A percentile compares a stretch with the other conserved stretches of the same genome.
These are phyloP conservation scores for Thelonectria olida DNA, from an alignment of 2,329 filamentous ascomycete species.

Conservation along the genomic window DNA sequence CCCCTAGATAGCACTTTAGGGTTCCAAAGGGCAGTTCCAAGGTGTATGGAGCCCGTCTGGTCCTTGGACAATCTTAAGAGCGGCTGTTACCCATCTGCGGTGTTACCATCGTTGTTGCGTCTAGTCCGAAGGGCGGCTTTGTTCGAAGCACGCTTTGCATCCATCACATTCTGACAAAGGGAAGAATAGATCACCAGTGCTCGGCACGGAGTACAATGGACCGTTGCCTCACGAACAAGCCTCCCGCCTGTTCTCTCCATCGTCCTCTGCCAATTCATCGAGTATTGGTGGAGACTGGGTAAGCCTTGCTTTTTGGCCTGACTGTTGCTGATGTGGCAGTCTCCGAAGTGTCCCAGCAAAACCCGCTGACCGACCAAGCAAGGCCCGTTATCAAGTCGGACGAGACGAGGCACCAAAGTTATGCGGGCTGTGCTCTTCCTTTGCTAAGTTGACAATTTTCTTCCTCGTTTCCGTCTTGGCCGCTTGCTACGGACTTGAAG, in stretches of 20 bases:
- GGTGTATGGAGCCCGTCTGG: slow-evolving; percentile 16
- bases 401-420: slow-evolving; percentile 8
- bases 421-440: slow-evolving; percentile 2
- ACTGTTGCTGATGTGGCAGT: slow-evolving; percentile 25
- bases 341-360: slow-evolving; percentile 4
- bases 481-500: not conserved
- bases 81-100: slow-evolving; percentile 1
- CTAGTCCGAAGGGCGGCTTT: not conserved
- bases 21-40: slow-evolving; percentile 1
- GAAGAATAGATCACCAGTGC: no score
- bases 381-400: slow-evolving; percentile 5
- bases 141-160: not conserved
- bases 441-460: not conserved
- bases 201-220: not conserved
- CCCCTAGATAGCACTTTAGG: not conserved
- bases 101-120: slow-evolving; percentile 12
- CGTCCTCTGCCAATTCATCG: slow-evolving; percentile 29
- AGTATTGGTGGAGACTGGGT: slow-evolving; percentile 29
- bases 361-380: not conserved
- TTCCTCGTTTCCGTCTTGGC: not conserved
- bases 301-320: slow-evolving; percentile 11
- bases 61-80: slow-evolving; percentile 22
- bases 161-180: not conserved
- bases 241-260: slow-evolving; percentile 18
- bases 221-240: slow-evolving; percentile 9